phyloP scores from a whole-genome alignment of 495 filamentous ascomycete species.

The Xylaria sp. region DNA sequence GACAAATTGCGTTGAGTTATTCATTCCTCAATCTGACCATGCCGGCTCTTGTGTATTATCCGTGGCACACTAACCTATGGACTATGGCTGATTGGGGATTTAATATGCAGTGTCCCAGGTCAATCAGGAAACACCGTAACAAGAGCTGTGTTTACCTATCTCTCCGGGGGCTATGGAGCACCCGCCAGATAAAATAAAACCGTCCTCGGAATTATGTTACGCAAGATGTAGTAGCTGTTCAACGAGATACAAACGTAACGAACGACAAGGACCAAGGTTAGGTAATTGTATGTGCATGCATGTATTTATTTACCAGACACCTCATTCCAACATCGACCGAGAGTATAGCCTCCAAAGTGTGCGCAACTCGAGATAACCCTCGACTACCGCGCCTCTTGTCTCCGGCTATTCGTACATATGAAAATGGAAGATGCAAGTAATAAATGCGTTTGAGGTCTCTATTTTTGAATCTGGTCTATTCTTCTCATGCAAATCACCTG shows the following conservation, averaged over 20 bases:
- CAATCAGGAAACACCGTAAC: not conserved
- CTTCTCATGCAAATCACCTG: conserved; percentile 45
- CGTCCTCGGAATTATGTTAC: not conserved
- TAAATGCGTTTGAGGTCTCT: conserved; percentile 22
- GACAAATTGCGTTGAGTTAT: conserved; percentile 6
- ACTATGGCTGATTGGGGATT: not conserved
- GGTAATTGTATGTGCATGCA: conserved; percentile 26
- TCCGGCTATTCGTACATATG: conserved; percentile 39
- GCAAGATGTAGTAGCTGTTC: not conserved
- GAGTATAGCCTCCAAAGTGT: conserved; percentile 20
- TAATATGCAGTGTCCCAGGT: not conserved
- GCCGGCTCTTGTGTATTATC: not conserved
- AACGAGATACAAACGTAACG: not conserved
- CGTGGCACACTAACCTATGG: not conserved
- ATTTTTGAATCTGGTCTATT: conserved; percentile 28
- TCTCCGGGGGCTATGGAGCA: not conserved
- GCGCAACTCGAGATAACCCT: conserved; percentile 4
- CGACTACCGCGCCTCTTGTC: conserved; percentile 20
- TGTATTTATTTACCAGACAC: conserved; percentile 39
- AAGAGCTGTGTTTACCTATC: not conserved
- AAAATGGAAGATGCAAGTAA: conserved; percentile 28
- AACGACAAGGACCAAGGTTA: conserved; percentile 15
- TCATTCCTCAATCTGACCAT: not conserved
- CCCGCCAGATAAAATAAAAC: not conserved
- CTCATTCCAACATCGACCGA: conserved; percentile 6